Conservation (phyloP, 768 basidiomycete species). For the Termitomyces eurrhizus region DNA sequence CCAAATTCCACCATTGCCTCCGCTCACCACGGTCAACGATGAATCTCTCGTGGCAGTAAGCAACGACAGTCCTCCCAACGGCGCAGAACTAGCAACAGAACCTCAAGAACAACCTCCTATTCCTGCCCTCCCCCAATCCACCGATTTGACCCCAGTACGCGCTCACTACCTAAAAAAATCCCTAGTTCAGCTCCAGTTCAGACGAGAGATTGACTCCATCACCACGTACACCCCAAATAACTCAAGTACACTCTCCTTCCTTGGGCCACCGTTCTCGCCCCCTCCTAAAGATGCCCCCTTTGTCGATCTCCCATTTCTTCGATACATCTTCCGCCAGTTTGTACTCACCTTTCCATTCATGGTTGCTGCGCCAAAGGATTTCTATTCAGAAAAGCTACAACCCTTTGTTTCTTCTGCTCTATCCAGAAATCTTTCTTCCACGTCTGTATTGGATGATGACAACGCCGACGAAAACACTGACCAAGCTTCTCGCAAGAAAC, state of each 20-base stretch:
- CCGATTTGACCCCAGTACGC: constrained; percentile 75
- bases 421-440: constrained; percentile 69
- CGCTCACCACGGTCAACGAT: constrained; percentile 2
- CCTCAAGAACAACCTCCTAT: not conserved
- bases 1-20: constrained; percentile 14
- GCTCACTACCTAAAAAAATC: constrained; percentile 99
- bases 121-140: not conserved
- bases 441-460: constrained; percentile 54
- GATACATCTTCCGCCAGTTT: constrained; percentile 89
- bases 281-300: constrained; percentile 53
- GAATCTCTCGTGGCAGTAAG: constrained; percentile 2
- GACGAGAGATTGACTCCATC: constrained; percentile 70
- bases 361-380: constrained; percentile 80
- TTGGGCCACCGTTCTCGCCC: constrained; percentile 84
- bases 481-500: constrained; percentile 58
- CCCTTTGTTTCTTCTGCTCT: constrained; percentile 86
- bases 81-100: not conserved
- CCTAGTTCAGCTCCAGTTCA: constrained; percentile 83
- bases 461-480: constrained; percentile 40
- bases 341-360: constrained; percentile 96
- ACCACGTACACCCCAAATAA: constrained; percentile 44
- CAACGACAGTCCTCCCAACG: not conserved
- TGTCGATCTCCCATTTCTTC: constrained; percentile 82
- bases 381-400: constrained; percentile 93
- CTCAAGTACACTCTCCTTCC: constrained; percentile 72